phyloP scores from a whole-genome alignment of 2,329 filamentous ascomycete genomes.

The Ambrosiella xylebori region DNA sequence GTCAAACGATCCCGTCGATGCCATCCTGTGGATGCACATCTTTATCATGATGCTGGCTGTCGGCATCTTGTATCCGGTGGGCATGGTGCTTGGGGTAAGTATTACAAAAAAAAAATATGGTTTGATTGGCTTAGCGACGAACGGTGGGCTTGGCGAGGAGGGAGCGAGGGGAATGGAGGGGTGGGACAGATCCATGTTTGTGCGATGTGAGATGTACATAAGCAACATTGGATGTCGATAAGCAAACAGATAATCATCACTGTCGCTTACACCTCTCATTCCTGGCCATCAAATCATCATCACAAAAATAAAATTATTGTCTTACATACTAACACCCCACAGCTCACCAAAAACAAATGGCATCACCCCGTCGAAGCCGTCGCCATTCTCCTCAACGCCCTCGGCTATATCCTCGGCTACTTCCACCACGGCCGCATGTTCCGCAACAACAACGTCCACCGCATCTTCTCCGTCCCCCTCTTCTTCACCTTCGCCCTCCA shows the following conservation, averaged over 20 bases:
- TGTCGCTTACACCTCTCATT: not conserved
- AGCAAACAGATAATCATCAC: not conserved
- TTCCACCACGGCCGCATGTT: slow-evolving; percentile 81
- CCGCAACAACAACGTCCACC: slow-evolving; percentile 55
- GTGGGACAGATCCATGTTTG: no score
- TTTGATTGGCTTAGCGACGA: no score
- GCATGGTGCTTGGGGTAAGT: slow-evolving; percentile 85
- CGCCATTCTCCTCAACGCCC: slow-evolving; percentile 56
- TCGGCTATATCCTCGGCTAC: slow-evolving; percentile 85
- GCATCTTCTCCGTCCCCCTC: slow-evolving; percentile 59
- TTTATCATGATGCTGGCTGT: slow-evolving; percentile 73
- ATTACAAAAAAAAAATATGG: no score
- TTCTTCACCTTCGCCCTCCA: slow-evolving; percentile 67
- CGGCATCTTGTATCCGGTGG: slow-evolving; percentile 79
- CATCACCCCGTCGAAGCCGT: slow-evolving; percentile 77
- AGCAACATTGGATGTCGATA: no score
- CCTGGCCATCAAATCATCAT: not conserved
- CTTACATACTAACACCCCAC: not conserved
- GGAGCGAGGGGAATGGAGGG: no score
- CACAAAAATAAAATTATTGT: not conserved
- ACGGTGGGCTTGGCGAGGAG: no score
- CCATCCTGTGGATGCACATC: slow-evolving; percentile 86
- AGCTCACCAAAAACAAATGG: slow-evolving; percentile 71
- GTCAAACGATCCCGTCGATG: slow-evolving; percentile 30
- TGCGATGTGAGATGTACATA: no score